phyloP scores from a whole-genome alignment of 192 early-diverging fungal genomes.

The Coemansia sp. region DNA sequence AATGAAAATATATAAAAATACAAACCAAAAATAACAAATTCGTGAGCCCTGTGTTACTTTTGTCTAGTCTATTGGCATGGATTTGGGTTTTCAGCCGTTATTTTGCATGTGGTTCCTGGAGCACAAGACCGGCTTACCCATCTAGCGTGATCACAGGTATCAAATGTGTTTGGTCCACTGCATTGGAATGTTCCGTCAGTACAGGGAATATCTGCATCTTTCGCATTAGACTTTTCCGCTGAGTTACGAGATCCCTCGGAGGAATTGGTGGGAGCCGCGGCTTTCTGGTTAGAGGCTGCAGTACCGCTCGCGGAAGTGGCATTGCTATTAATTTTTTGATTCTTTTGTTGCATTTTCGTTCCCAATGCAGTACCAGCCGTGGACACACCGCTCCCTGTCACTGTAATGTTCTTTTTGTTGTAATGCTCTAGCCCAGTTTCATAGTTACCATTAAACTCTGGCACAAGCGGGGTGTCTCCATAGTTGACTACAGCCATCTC shows the following conservation, averaged over 20 bases:
- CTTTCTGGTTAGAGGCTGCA: no score
- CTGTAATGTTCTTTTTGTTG: constrained; percentile 3
- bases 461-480: constrained; percentile 9
- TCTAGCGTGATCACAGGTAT: constrained; percentile 7
- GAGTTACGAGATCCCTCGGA: no score
- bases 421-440: constrained; percentile 7
- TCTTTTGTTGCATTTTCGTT: no score
- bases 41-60: no score
- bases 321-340: no score
- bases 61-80: neutral
- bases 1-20: neutral
- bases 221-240: no score
- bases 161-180: constrained; percentile 4
- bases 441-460: constrained; percentile 20
- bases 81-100: neutral
- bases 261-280: no score
- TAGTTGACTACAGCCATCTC: constrained; percentile 38
- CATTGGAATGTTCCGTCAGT: no score
- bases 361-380: neutral
- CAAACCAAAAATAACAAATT: neutral
- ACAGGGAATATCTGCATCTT: no score
- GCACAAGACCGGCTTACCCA: constrained; percentile 13
- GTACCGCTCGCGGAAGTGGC: no score
- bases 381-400: constrained; percentile 4
- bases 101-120: constrained; percentile 11